A percentile compares a stretch with the other conserved stretches of the same genome.
Evolutionary conservation across 129 eudicot species (phyloP).

Genomic region (Glebionis coronaria): DNA sequence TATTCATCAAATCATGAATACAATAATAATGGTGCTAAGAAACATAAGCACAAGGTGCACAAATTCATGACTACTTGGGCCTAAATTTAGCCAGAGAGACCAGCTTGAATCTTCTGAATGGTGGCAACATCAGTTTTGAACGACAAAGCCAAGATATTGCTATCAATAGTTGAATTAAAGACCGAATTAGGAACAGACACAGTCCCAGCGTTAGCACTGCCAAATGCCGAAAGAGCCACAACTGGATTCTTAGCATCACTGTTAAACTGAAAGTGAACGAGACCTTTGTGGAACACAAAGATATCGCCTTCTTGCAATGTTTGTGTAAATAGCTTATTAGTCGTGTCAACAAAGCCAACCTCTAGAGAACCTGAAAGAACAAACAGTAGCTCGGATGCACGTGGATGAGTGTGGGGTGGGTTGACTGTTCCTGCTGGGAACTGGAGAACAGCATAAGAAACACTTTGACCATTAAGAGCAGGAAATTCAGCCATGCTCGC

Average conservation of each 20-base stretch:
- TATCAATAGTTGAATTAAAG: conserved; percentile 30
- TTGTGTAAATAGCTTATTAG: conserved; percentile 33
- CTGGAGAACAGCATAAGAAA: conserved; percentile 29
- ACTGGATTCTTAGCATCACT: conserved; percentile 19
- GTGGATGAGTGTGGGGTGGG: conserved; percentile 41
- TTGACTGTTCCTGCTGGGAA: conserved; percentile 24
- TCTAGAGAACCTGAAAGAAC: conserved; percentile 26
- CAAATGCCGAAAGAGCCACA: conserved; percentile 33
- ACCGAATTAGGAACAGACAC: conserved; percentile 31
- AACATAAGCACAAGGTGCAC: conserved; percentile 7
- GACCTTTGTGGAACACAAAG: conserved; percentile 42
- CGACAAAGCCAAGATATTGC: conserved; percentile 29
- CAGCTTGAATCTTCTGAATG: conserved; percentile 33
- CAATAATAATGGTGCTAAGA: not conserved
- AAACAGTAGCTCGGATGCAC: conserved; percentile 36
- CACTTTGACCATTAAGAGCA: conserved; percentile 31
- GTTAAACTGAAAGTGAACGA: conserved; percentile 36
- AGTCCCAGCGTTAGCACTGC: conserved; percentile 38
- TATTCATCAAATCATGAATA: conserved; percentile 8
- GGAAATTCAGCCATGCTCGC: conserved; percentile 39
- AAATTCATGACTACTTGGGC: not conserved
- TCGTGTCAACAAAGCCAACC: conserved; percentile 36
- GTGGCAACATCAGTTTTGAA: conserved; percentile 34
- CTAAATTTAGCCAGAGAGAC: conserved; percentile 7
- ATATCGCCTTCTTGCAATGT: conserved; percentile 31